Evolutionary conservation across 352 stramenopile species (phyloP), one percentile per base, ranked within the genome.

Genomic region (Phytophthora capsici): DNA sequence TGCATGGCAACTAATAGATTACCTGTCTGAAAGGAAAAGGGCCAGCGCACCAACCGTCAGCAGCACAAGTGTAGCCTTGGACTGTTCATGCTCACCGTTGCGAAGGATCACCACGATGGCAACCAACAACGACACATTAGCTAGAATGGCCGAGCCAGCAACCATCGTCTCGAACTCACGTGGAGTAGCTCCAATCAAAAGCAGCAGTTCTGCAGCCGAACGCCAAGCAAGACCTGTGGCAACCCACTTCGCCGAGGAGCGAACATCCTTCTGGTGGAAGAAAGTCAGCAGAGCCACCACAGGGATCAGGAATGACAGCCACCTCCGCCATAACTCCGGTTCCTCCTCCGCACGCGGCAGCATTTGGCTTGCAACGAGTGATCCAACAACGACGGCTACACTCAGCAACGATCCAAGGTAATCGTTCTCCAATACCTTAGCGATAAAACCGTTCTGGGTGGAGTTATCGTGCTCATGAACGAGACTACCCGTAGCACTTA

Each of bases 181-280:
- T 0, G 70, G 67, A 13, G 60, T 74, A 23, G 41, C 36, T 50
- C 80, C 78, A 50, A 94, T 75, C 47, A 91, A 63, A 45, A 93
- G 63, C 10, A 93, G 71, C 34, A 91, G 54, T 59, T 95, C 87
- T 7, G 77, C 82, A 20, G 87, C 82, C 47, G 76, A 68, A 50
- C 87, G 84, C 87, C 87, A 95, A 8, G 80, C 69, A n/a, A 95
- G 71, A 37, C 80, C 80, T 65, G 91, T 91, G 8, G 87, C 87
- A 40, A 94, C 76, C 87, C 87, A 95, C 72, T 90, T 94, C 19
- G 77, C 82, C 19, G 80, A 89, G 48, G 70, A 40, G n/a, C 85
- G 86, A 23, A 72, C 72, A 69, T 94, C 83, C 26, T 82, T 81
- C 64, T 91, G 86, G 70, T 91, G 70, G 62, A 94, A 88, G 50